Evolutionary conservation across 2,329 filamentous ascomycete species (phyloP).

Genomic region (Anthostomella pinea): DNA sequence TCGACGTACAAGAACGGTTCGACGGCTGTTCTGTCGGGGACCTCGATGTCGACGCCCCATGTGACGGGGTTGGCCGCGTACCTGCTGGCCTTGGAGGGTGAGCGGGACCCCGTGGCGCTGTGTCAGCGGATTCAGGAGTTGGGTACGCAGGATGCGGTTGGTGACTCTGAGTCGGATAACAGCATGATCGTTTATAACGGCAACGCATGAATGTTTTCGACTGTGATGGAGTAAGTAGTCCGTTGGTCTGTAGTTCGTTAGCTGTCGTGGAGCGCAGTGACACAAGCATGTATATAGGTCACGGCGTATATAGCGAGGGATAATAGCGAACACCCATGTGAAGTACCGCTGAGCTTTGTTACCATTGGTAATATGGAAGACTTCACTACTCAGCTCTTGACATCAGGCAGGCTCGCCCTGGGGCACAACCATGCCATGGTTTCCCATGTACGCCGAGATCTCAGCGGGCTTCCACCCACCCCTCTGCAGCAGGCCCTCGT

Average conservation of each 20-base stretch:
- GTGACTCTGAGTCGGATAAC: slow-evolving; percentile 17
- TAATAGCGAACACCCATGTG: too few species aligned
- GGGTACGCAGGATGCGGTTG: slow-evolving; percentile 19
- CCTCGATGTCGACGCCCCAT: slow-evolving; percentile 43
- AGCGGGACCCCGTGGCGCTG: slow-evolving; percentile 24
- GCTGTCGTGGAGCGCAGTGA: too few species aligned
- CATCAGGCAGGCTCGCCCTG: slow-evolving; percentile 26
- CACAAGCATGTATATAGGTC: too few species aligned
- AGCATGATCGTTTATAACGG: slow-evolving; percentile 26
- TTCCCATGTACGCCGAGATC: slow-evolving; percentile 58
- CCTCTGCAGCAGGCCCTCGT: slow-evolving; percentile 48
- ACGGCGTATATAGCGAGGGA: too few species aligned
- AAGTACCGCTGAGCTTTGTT: too few species aligned
- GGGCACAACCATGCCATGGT: slow-evolving; percentile 58
- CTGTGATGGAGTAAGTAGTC: too few species aligned
- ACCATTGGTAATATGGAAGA: too few species aligned
- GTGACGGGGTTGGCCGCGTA: slow-evolving; percentile 43
- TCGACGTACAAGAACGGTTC: slow-evolving; percentile 39
- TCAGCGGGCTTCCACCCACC: slow-evolving; percentile 61
- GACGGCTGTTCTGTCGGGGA: slow-evolving; percentile 40
- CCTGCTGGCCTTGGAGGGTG: slow-evolving; percentile 46
- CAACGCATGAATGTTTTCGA: too few species aligned
- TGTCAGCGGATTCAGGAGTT: slow-evolving; percentile 25
- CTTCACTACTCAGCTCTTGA: not conserved
- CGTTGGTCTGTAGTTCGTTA: too few species aligned